phyloP scores from a whole-genome alignment of 2,329 filamentous ascomycete species.

The Aciculosporium take region DNA sequence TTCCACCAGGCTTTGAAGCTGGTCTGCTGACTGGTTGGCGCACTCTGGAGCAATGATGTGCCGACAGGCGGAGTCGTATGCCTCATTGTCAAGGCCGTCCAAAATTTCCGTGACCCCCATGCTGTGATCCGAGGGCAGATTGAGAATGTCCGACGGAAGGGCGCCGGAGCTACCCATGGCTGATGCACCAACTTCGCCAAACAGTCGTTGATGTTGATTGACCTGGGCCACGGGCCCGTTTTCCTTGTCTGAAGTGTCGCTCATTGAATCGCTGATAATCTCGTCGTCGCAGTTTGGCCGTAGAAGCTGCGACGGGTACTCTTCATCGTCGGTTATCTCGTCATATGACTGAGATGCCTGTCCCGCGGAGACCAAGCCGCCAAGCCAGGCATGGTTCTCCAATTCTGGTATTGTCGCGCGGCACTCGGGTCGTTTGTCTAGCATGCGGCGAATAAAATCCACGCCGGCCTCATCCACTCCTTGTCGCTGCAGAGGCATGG shows the following conservation, averaged over 20 bases:
- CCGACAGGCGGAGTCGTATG: constrained; percentile 26
- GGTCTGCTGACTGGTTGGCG: constrained; percentile 30
- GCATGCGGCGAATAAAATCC: constrained; percentile 63
- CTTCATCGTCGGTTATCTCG: constrained; percentile 46
- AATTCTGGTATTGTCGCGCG: constrained; percentile 62
- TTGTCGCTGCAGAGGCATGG: constrained; percentile 41
- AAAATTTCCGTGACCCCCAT: constrained; percentile 26
- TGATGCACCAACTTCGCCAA: constrained; percentile 41
- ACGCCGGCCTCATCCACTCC: constrained; percentile 53
- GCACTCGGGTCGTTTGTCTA: constrained; percentile 64
- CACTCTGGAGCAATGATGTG: constrained; percentile 23
- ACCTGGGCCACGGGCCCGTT: constrained; percentile 53
- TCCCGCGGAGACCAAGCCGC: constrained; percentile 15
- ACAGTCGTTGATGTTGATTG: constrained; percentile 28
- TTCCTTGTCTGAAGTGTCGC: constrained; percentile 67
- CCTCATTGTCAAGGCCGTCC: constrained; percentile 27
- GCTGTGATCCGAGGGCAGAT: constrained; percentile 30
- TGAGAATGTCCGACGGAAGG: constrained; percentile 33
- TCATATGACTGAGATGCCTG: constrained; percentile 37
- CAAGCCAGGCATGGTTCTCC: constrained; percentile 62
- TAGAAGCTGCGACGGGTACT: constrained; percentile 45
- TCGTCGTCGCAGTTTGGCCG: constrained; percentile 20
- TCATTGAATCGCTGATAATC: constrained; percentile 27
- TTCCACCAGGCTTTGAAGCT: constrained; percentile 36
- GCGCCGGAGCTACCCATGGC: constrained; percentile 39